Evolutionary conservation across 306 rosid genomes (phyloP).

Genomic region (Astragalus membranaceus): DNA sequence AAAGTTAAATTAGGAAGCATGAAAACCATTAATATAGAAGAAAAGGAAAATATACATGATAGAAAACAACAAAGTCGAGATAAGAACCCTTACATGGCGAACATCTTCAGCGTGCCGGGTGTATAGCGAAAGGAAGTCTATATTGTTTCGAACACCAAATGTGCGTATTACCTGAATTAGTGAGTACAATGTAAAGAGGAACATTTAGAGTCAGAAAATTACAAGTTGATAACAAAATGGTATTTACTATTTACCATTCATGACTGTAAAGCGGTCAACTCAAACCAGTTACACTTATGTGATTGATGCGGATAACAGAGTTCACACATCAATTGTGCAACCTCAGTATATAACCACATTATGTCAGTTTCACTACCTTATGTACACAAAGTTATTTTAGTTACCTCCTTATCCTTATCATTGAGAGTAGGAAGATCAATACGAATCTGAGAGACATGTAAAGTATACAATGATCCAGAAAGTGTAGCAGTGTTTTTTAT

Average conservation of each 20-base stretch:
- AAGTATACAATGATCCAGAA: constrained; percentile 81
- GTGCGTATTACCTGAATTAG: constrained; percentile 64
- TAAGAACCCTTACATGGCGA: constrained; percentile 56
- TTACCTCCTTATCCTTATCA: constrained; percentile 79
- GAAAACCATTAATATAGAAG: not conserved
- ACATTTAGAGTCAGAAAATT: constrained; percentile 11
- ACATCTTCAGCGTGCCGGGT: constrained; percentile 83
- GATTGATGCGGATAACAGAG: too few species aligned
- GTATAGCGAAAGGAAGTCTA: constrained; percentile 71
- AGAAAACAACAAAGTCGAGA: not conserved
- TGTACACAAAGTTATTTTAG: not conserved
- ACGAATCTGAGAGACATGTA: constrained; percentile 86
- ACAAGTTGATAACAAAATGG: too few species aligned
- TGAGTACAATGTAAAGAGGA: not conserved
- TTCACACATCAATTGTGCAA: too few species aligned
- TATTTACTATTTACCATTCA: too few species aligned
- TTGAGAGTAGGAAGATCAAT: constrained; percentile 86
- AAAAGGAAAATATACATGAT: not conserved
- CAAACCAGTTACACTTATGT: too few species aligned
- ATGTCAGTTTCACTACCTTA: constrained; percentile 4
- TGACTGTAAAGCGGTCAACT: too few species aligned
- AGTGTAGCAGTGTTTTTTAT: constrained; percentile 83
- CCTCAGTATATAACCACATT: constrained; percentile 3
- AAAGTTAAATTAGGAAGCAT: constrained; percentile 8
- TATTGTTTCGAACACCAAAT: constrained; percentile 79